Base-by-base conservation (phyloP, 805 yeast species). In the Suhomyces vadensis region DNA sequence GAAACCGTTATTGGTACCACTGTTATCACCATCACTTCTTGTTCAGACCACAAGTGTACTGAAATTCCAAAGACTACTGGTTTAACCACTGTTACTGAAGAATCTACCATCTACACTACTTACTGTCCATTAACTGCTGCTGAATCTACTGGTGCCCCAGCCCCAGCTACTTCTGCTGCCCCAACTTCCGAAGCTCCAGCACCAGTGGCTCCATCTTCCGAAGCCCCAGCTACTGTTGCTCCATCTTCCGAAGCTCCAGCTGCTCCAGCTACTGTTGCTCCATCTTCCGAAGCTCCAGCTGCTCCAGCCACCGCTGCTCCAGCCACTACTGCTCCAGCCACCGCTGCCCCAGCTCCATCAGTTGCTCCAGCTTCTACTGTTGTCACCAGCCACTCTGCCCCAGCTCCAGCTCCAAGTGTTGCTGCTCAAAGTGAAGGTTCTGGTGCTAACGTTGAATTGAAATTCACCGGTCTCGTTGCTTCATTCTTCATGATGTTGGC, bases 21-120 rank as follows among this genome's bases (percentile, higher is more conserved):
- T 39, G 51, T 52, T 33, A 38, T 60, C 41, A 60, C 64, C 50
- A 55, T 60, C 50, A 60, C 65, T 27, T 54, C 60, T 35, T 61
- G 66, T 50, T 46, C 55, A 20, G 58, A 60, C 50, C 44, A 58
- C 55, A 51, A 49, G 48, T 61, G 66, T 46, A 41, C 53, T 35
- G 41, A 38, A 16, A 24, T 43, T 36, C 56, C 62, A 35, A 53
- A 52, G 37, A 53, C 58, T 37, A 59, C 65, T 38, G 63, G 63
- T 50, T 37, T 54, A 13, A 54, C 59, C 41, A 52, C 57, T 39
- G 57, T 58, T 40, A 53, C 64, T 25, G 50, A 42, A 25, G 37
- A 42, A 27, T 42, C 48, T 17, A 55, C 60, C 43, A 37, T 48
- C 37, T 56, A 56, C 55, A 56, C 59, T 46, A 57, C 60, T 22